Conservation (phyloP, 1,284 basidiomycete genomes). For the Pulveroboletus sp. region DNA sequence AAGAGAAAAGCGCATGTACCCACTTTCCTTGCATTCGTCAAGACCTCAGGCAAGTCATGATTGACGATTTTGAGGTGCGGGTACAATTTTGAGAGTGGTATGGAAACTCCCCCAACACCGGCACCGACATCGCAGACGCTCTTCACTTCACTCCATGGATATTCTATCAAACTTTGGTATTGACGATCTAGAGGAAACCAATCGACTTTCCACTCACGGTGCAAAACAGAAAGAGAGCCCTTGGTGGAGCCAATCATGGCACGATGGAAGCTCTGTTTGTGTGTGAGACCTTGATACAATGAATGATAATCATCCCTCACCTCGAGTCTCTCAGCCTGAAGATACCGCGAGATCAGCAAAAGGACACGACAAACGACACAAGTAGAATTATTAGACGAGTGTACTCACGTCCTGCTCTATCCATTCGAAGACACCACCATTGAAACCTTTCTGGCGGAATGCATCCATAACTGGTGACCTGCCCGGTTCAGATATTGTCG, state of each 20-base stretch:
- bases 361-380: neutral
- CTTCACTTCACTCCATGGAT: slow-evolving; percentile 43
- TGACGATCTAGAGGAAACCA: neutral
- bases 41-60: slow-evolving; percentile 34
- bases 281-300: neutral
- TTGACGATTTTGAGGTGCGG: slow-evolving; percentile 31
- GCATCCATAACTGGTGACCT: neutral
- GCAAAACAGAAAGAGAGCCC: slow-evolving; percentile 14
- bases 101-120: slow-evolving; percentile 42
- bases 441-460: slow-evolving; percentile 15
- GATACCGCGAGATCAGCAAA: neutral
- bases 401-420: slow-evolving; percentile 19
- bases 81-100: slow-evolving; percentile 39
- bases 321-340: slow-evolving; percentile 19
- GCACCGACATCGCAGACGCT: slow-evolving; percentile 8
- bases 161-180: slow-evolving; percentile 22
- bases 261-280: slow-evolving; percentile 18
- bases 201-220: slow-evolving; percentile 17
- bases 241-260: slow-evolving; percentile 12
- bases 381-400: neutral
- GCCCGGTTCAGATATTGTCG: too few relatives aligned
- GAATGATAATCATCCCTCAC: slow-evolving; percentile 5
- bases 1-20: neutral
- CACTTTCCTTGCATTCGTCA: slow-evolving; percentile 34
- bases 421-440: slow-evolving; percentile 25